phyloP scores from a whole-genome alignment of 805 yeast species.

The Cyberlindnera maritima region DNA sequence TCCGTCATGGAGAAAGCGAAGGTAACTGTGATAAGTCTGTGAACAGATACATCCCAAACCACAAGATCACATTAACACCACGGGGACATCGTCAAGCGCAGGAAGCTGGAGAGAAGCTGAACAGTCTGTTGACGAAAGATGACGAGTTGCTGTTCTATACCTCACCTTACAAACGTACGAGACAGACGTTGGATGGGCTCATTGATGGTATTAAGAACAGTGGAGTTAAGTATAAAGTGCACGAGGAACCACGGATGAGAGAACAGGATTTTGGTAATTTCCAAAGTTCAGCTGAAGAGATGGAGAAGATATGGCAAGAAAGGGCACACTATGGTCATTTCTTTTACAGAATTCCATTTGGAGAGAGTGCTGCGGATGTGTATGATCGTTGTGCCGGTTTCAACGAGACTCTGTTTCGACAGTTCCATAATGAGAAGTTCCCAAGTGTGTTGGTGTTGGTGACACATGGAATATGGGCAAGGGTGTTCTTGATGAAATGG shows the following conservation, averaged over 20 bases:
- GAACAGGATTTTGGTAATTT: constrained; percentile 96
- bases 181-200: constrained; percentile 78
- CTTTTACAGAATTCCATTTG: constrained; percentile 87
- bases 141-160: constrained; percentile 74
- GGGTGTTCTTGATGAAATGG: constrained; percentile 94
- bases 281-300: constrained; percentile 71
- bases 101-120: constrained; percentile 55
- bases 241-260: constrained; percentile 88
- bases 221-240: constrained; percentile 48
- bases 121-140: constrained; percentile 40
- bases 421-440: constrained; percentile 64
- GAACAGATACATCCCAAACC: constrained; percentile 77
- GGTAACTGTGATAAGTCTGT: constrained; percentile 85
- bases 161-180: constrained; percentile 80
- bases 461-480: constrained; percentile 91
- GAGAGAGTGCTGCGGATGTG: constrained; percentile 96
- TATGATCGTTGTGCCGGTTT: constrained; percentile 89
- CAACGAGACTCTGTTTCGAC: constrained; percentile 82
- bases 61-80: constrained; percentile 68
- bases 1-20: constrained; percentile 92
- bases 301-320: constrained; percentile 81
- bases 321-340: constrained; percentile 86
- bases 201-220: constrained; percentile 49
- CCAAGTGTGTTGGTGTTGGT: constrained; percentile 83
- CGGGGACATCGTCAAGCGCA: constrained; percentile 66